Conservation (phyloP, 2,329 filamentous ascomycete species). For the Arthrinium phaeospermum region DNA sequence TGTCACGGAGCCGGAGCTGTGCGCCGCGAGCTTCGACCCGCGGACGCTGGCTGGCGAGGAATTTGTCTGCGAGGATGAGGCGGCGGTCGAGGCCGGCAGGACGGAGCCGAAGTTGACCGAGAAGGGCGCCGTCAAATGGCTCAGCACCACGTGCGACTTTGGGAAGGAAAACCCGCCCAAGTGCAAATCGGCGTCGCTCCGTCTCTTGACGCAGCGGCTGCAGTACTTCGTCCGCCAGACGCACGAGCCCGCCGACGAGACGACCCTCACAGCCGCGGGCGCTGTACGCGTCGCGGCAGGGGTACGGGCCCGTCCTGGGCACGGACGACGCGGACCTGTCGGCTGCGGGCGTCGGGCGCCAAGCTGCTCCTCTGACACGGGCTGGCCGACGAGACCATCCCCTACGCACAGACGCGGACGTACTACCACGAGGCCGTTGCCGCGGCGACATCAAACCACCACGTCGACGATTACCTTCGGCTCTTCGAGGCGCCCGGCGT, state of each 20-base stretch:
- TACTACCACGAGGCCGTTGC: neutral
- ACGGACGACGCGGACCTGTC: conserved; percentile 14
- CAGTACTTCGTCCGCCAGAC: conserved; percentile 12
- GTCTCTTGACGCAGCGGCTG: neutral
- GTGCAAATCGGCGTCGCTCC: neutral
- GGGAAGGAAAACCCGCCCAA: neutral
- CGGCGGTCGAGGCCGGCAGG: neutral
- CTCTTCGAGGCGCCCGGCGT: conserved; percentile 13
- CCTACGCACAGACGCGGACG: neutral
- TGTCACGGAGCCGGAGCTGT: conserved; percentile 8
- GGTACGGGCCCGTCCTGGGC: conserved; percentile 10
- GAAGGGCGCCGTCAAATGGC: neutral
- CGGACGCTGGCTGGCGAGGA: neutral
- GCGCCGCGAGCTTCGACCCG: conserved; percentile 6
- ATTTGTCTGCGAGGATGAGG: neutral
- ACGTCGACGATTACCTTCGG: conserved; percentile 14
- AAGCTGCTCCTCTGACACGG: conserved; percentile 14
- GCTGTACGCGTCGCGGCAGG: conserved; percentile 16
- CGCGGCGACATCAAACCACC: neutral
- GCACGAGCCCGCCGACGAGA: neutral
- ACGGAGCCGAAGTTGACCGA: neutral
- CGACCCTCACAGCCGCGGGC: neutral
- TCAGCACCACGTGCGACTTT: conserved; percentile 7
- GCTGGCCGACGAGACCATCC: neutral
- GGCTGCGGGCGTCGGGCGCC: neutral